These are phyloP conservation scores for Colletotrichum zoysiae DNA, from an alignment of 2,329 filamentous ascomycete genomes.

Conservation along the genomic window DNA sequence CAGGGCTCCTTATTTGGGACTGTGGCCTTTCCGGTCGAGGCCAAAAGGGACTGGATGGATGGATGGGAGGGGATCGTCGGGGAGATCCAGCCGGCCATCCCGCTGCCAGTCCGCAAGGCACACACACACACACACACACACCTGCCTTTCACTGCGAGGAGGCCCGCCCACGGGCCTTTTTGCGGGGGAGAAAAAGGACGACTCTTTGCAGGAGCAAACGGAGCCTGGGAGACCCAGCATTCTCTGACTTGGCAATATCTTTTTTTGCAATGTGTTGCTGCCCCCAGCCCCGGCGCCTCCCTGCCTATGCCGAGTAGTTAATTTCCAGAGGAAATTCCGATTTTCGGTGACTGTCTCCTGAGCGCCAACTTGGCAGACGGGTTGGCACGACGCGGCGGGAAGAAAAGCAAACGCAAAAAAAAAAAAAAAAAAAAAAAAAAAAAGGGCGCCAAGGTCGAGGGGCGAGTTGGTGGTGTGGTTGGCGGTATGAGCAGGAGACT, in stretches of 20 bases:
- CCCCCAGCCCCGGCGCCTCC: neutral
- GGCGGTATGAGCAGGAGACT: slow-evolving; percentile 1
- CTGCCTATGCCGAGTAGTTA: neutral
- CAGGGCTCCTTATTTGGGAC: slow-evolving; percentile 4
- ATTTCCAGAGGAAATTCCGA: neutral
- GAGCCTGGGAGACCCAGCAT: neutral
- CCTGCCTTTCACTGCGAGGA: neutral
- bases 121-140: neutral
- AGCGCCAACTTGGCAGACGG: neutral
- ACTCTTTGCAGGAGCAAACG: neutral
- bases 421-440: too few relatives aligned
- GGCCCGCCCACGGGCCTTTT: slow-evolving; percentile 23
- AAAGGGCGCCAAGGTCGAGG: neutral
- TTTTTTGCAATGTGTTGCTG: neutral
- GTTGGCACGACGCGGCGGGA: neutral
- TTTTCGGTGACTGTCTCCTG: neutral
- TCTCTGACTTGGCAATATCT: neutral
- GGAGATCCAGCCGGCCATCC: slow-evolving; percentile 34
- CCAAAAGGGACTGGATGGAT: neutral
- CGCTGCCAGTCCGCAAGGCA: slow-evolving; percentile 17
- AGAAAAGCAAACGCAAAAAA: slow-evolving; percentile 4
- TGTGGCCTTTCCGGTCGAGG: slow-evolving; percentile 23
- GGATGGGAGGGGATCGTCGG: slow-evolving; percentile 11
- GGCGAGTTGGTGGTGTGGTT: neutral
- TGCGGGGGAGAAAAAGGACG: slow-evolving; percentile 2